Conservation (phyloP, 2,329 filamentous ascomycete genomes). For the Ophiostoma ulmi region DNA sequence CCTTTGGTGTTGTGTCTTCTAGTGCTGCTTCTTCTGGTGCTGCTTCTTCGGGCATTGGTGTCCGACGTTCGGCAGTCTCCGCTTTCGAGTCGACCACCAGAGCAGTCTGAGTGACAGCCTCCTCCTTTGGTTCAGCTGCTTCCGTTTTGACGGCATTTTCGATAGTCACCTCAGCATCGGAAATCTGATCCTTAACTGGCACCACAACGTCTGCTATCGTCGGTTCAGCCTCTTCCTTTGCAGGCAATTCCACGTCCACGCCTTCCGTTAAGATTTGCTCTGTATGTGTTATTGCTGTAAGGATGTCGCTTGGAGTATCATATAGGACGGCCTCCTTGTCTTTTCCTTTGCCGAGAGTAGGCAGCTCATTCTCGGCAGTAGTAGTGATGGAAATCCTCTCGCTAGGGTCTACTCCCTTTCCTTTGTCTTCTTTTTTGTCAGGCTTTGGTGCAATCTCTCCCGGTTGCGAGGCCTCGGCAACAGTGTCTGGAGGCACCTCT, state of each 20-base stretch:
- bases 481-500: background rate
- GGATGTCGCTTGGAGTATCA: background rate
- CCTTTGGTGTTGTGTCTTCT: background rate
- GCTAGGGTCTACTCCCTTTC: background rate
- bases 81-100: background rate
- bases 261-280: background rate
- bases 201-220: background rate
- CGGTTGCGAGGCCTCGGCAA: background rate
- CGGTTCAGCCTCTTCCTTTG: background rate
- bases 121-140: background rate
- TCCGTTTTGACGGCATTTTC: background rate
- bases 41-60: background rate
- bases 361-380: background rate
- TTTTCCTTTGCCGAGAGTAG: background rate
- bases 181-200: background rate
- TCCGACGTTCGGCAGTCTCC: background rate
- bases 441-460: background rate
- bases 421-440: slow-evolving; percentile 5
- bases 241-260: background rate
- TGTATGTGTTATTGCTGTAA: background rate
- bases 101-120: background rate
- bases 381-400: background rate
- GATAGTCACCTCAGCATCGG: background rate
- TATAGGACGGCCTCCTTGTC: background rate
- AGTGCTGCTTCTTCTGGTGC: background rate